phyloP scores from a whole-genome alignment of 176 grass and related monocot genomes.

The Bromus sterilis region DNA sequence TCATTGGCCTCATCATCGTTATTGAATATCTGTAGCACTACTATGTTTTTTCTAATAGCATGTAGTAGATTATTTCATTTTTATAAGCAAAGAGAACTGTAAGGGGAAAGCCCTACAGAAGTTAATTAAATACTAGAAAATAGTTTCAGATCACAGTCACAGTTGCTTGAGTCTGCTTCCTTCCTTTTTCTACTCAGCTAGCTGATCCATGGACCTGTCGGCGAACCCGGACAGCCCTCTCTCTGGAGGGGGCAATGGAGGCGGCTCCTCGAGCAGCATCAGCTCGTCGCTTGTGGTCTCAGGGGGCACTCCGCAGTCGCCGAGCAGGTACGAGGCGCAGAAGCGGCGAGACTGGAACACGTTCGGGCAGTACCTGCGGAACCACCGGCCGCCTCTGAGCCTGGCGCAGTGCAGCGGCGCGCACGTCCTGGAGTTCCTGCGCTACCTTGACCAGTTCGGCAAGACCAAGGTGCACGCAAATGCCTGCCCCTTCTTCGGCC shows the following conservation, averaged over 20 bases:
- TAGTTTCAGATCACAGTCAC: conserved; percentile 37
- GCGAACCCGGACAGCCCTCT: conserved; percentile 42
- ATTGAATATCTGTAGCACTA: not conserved
- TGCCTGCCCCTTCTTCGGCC: conserved; percentile 80
- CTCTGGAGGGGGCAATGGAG: conserved; percentile 16
- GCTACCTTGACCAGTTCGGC: conserved; percentile 95
- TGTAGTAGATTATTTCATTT: not conserved
- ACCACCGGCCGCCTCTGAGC: conserved; percentile 66
- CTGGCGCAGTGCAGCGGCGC: conserved; percentile 79
- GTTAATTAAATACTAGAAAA: conserved; percentile 18
- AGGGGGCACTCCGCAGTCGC: conserved; percentile 34
- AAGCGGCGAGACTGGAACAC: conserved; percentile 76
- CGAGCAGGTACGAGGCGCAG: conserved; percentile 68
- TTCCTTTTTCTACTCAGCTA: not conserved
- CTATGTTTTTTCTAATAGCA: not conserved
- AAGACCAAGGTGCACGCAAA: conserved; percentile 87
- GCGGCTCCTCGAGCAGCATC: conserved; percentile 9
- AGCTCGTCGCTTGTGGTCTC: not conserved
- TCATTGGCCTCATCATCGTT: conserved; percentile 33
- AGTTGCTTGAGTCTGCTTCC: not conserved
- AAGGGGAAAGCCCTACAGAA: not conserved
- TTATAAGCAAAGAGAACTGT: not conserved
- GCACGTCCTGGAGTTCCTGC: conserved; percentile 89
- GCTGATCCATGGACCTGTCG: conserved; percentile 44
- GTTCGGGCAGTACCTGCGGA: conserved; percentile 69